Evolutionary conservation across 371 early-diverging fungal genomes (phyloP).

Genomic region (Apophysomyces elegans): DNA sequence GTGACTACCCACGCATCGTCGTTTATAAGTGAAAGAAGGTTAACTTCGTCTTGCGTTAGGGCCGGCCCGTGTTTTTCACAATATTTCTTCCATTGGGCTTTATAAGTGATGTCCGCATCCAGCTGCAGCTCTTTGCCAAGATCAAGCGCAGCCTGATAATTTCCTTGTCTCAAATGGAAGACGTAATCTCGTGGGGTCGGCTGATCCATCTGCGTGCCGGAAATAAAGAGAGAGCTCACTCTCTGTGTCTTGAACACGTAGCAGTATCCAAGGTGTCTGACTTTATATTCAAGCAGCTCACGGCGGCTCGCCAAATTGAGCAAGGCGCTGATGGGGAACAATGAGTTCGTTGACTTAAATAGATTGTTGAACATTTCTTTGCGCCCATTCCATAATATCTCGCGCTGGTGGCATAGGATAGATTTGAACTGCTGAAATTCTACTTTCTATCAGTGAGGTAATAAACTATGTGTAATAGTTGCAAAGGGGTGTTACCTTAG

Average conservation of each 20-base stretch:
- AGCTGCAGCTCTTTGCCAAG: constrained; percentile 60
- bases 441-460: too few species aligned
- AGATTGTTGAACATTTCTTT: too few species aligned
- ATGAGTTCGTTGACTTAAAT: too few species aligned
- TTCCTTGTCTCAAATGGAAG: constrained; percentile 45
- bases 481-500: too few species aligned
- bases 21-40: constrained; percentile 55
- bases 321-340: too few species aligned
- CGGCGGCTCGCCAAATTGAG: too few species aligned
- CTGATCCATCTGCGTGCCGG: constrained; percentile 30
- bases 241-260: not conserved
- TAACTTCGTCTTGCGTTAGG: constrained; percentile 45
- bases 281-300: not conserved
- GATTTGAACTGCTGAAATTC: too few species aligned
- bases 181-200: constrained; percentile 39
- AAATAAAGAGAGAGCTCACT: not conserved
- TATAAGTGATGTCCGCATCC: constrained; percentile 65
- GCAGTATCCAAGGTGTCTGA: not conserved
- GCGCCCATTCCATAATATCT: too few species aligned
- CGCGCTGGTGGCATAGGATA: too few species aligned
- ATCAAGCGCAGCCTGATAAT: constrained; percentile 69
- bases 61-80: constrained; percentile 15
- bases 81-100: constrained; percentile 61
- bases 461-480: too few species aligned
- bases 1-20: constrained; percentile 71